Base-by-base conservation (phyloP, 2,329 filamentous ascomycete genomes). In the Teratosphaeria nubilosa region DNA sequence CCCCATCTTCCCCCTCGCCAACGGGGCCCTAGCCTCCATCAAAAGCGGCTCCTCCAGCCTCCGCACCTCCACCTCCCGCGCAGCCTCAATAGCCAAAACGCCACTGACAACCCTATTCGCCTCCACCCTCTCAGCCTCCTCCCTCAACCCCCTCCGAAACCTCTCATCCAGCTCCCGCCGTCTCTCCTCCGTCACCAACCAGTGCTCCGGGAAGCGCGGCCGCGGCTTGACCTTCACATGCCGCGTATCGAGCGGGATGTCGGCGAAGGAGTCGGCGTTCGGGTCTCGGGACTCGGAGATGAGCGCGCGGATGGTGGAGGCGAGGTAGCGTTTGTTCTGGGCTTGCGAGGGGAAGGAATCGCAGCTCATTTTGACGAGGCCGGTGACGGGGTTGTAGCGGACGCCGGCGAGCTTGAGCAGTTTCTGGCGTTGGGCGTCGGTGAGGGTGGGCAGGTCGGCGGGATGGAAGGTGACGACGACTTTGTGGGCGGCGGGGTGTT, bases 301-400 rank as follows among this genome's bases (percentile, higher is more conserved):
- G 64, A 99, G 76, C 54, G 80, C 82, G 62, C 86, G 79, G 54
- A 97, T 82, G 54, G 90, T 74, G 67, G 95, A 90, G 56, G 85
- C 87, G 24, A 99, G 80, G 72, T 94, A 94, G n/a, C 90, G 85
- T 80, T 97, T 99, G 78, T 99, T 99, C 77, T 97, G 91, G 20
- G 91, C 90, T 70, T 90, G 87, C 57, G 91, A 88, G 70, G 90
- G 85, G 73, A 88, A 95, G 25, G 61, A 64, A 74, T 97, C 94
- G 76, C 88, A 89, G 70, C 88, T 91, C 82, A 99, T 96, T 75
- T 89, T 91, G 67, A 96, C 79, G 59, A 90, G 77, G 66, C 91
- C 84, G 57, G 80, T 90, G 66, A 86, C 81, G 0, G 91, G 92
- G 77, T 97, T 94, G 80, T 91, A 97, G 64, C 94, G 86, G 16